Base-by-base conservation (phyloP, 768 basidiomycete genomes). In the Xerocomus brunneocitrinus region DNA sequence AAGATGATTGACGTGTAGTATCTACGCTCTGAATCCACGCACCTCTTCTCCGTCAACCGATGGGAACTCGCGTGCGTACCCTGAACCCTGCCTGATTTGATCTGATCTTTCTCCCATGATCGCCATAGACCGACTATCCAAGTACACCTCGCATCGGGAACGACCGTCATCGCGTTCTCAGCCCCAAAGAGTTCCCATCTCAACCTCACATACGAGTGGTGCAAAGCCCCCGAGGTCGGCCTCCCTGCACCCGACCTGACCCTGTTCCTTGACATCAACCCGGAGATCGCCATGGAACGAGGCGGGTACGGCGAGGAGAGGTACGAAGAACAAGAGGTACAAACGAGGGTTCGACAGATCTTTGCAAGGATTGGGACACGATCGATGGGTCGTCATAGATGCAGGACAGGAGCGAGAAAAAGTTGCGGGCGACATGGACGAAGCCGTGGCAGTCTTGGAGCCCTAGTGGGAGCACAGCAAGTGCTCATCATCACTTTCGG, bases 1-100 rank as follows among this genome's bases (percentile, higher is more conserved):
- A 77, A 85, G 60, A 90, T 94, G 85, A 98, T 99, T 61, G 87
- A 98, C 71, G 79, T 85, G 27, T 19, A 19, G 19, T 99, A 98
- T 69, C 77, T 99, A 51, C 83, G 82, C 44, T 89, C 88, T 12
- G 71, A 89, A 47, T 79, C 72, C 87, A 77, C 56, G 89, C 86
- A 2, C 3, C 80, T 99, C 52, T 98, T 99, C 76, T 87, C 92
- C 41, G 97, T 94, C 2, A 99, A 99, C 66, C 81, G 95, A 35
- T 98, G 97, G 97, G 95, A 98, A 67, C 81, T 88, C 57, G 86
- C 87, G 91, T 95, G 64, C 50, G 82, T 75, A 40, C 24, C 24
- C 40, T 41, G 24, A 25, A 10, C 7, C n/a, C 36, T 28, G 10
- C 24, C 3, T 19, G 19, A 19, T 19, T 19, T 19, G 22, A 40